phyloP scores from a whole-genome alignment of 2,329 filamentous ascomycete genomes.

The Lachnellula occidentalis region DNA sequence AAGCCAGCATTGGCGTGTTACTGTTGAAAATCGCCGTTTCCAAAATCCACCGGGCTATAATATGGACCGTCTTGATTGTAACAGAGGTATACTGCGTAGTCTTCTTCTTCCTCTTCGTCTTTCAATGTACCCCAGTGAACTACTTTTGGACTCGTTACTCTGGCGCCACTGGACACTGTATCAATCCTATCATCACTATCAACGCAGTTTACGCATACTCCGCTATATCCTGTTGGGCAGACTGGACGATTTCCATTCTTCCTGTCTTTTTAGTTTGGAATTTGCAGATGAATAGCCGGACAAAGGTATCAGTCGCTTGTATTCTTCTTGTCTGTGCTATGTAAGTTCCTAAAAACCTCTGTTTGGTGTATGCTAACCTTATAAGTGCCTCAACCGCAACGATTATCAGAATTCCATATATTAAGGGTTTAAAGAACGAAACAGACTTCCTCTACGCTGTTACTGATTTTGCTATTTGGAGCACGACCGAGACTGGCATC shows the following conservation, averaged over 20 bases:
- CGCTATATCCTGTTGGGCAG: slow-evolving; percentile 39
- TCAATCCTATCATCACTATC: slow-evolving; percentile 13
- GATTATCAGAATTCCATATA: slow-evolving; percentile 27
- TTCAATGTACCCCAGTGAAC: slow-evolving; percentile 44
- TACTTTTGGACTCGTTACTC: slow-evolving; percentile 44
- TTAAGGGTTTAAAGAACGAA: slow-evolving; percentile 13
- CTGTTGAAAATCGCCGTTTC: slow-evolving; percentile 29
- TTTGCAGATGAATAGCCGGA: slow-evolving; percentile 42
- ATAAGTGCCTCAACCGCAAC: slow-evolving; percentile 23
- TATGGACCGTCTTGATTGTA: slow-evolving; percentile 33
- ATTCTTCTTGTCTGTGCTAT: slow-evolving; percentile 47
- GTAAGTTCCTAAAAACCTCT: slow-evolving; percentile 31
- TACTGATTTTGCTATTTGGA: slow-evolving; percentile 26
- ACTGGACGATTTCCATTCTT: slow-evolving; percentile 45
- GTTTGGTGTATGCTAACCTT: background rate
- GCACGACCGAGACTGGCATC: slow-evolving; percentile 21
- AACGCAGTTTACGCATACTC: slow-evolving; percentile 37
- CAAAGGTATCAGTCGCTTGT: slow-evolving; percentile 41
- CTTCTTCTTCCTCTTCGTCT: slow-evolving; percentile 42
- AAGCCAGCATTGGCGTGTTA: too few relatives aligned
- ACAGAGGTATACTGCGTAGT: slow-evolving; percentile 33
- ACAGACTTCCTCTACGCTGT: slow-evolving; percentile 25
- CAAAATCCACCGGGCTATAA: slow-evolving; percentile 32
- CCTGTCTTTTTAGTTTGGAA: slow-evolving; percentile 47
- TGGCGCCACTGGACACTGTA: slow-evolving; percentile 36